A percentile compares a stretch with the other conserved stretches of the same genome.
These are phyloP conservation scores for Colletotrichum caudatum DNA, from an alignment of 2,329 filamentous ascomycete genomes.

Conservation along the genomic window DNA sequence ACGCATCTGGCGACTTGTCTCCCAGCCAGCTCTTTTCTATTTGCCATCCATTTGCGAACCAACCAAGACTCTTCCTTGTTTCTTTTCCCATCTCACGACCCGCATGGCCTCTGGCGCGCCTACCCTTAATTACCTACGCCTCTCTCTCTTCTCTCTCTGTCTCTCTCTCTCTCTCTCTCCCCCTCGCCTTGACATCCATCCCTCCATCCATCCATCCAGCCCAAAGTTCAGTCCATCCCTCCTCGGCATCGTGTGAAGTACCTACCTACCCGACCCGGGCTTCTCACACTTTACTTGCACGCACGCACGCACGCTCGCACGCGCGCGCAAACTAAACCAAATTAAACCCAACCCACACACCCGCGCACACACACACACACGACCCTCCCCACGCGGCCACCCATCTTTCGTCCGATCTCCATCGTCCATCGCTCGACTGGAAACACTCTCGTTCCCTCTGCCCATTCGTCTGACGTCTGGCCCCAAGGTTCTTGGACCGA, in stretches of 20 bases:
- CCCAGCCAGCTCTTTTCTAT: neutral
- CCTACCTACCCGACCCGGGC: neutral
- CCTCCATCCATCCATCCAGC: conserved; percentile 9
- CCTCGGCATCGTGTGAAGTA: conserved; percentile 11
- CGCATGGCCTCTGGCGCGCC: neutral
- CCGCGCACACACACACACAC: conserved; percentile 9
- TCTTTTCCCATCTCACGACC: conserved; percentile 3
- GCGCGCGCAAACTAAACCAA: conserved; percentile 10
- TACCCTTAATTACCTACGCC: neutral
- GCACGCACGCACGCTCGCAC: conserved; percentile 1
- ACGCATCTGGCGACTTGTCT: conserved; percentile 2
- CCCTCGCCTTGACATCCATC: conserved; percentile 10
- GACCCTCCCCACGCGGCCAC: conserved; percentile 30
- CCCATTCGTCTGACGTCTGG: conserved; percentile 37
- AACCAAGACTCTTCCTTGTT: neutral
- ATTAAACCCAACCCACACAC: conserved; percentile 21
- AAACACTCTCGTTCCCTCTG: conserved; percentile 27
- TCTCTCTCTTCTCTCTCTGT: neutral
- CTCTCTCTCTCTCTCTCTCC: no score
- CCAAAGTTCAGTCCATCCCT: conserved; percentile 15
- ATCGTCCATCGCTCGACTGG: conserved; percentile 22
- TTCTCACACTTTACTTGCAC: conserved; percentile 5
- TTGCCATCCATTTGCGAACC: no score
- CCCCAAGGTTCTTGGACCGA: conserved; percentile 16
- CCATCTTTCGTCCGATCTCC: conserved; percentile 34